phyloP scores from a whole-genome alignment of 108 stramenopile species.

The Aurantiochytrium sp. region DNA sequence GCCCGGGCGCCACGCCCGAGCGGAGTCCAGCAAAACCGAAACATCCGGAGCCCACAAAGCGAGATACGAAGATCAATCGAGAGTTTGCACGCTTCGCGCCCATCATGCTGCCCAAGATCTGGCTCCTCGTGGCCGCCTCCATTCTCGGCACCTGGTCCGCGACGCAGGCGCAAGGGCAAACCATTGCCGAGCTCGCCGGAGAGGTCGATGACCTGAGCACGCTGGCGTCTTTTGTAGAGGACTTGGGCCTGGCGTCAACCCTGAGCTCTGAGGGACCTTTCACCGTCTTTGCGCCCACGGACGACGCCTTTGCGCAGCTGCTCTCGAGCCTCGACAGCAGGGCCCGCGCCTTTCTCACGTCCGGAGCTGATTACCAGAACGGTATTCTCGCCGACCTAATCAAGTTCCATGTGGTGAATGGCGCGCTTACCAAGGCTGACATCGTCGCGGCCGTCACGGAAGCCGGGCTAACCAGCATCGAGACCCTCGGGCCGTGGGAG shows the following conservation, averaged over 20 bases:
- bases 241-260: background rate
- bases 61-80: no score
- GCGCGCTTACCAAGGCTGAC: no score
- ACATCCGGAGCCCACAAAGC: no score
- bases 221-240: background rate
- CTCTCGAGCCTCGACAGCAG: background rate
- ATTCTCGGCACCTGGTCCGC: background rate
- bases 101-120: no score
- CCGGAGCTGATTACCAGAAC: background rate
- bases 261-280: background rate
- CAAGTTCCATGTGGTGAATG: background rate
- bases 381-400: background rate
- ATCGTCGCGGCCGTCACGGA: no score
- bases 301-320: background rate
- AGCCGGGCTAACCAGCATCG: no score
- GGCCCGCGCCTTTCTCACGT: background rate
- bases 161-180: background rate
- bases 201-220: background rate
- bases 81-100: no score
- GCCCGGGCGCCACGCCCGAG: no score
- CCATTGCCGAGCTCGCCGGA: background rate
- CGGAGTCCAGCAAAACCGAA: no score
- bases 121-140: background rate
- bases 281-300: background rate
- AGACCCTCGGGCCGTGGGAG: no score